Conservation (phyloP, 768 basidiomycete species). For the Naganishia vaughanmartiniae region DNA sequence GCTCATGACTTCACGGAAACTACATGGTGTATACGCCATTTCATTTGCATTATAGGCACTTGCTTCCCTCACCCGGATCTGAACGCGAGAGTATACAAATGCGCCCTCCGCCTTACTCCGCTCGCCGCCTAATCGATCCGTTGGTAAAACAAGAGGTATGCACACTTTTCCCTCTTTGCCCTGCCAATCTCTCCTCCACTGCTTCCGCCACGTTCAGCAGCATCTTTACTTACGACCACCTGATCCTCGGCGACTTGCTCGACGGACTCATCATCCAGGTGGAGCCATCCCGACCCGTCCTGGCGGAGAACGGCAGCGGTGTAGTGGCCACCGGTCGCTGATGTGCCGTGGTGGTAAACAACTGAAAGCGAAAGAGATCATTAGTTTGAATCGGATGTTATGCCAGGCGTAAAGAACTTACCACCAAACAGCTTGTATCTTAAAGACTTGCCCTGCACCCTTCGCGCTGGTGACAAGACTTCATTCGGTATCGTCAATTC, state of each 20-base stretch:
- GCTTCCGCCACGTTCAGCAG: constrained; percentile 57
- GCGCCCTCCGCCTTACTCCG: too few relatives aligned
- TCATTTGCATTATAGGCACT: too few relatives aligned
- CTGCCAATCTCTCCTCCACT: constrained; percentile 44
- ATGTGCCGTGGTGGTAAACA: constrained; percentile 87
- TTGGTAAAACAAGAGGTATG: constrained; percentile 83
- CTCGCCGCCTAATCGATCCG: constrained; percentile 53
- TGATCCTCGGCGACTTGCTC: constrained; percentile 62
- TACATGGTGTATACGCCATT: too few relatives aligned
- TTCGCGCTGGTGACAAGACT: constrained; percentile 60
- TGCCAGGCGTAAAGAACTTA: constrained; percentile 50
- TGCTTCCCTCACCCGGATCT: too few relatives aligned
- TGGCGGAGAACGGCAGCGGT: constrained; percentile 79
- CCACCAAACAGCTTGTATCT: constrained; percentile 82
- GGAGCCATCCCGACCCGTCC: constrained; percentile 72
- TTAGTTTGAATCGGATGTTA: neutral
- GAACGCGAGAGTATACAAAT: too few relatives aligned
- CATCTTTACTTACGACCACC: constrained; percentile 61
- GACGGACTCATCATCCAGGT: constrained; percentile 89
- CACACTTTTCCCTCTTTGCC: constrained; percentile 66
- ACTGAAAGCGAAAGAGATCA: constrained; percentile 55
- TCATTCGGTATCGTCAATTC: constrained; percentile 75
- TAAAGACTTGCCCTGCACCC: constrained; percentile 55
- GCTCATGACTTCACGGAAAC: too few relatives aligned
- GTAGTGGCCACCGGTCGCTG: constrained; percentile 91